These are phyloP conservation scores for Rhynchosporium agropyri DNA, from an alignment of 2,329 filamentous ascomycete species.

Conservation along the genomic window DNA sequence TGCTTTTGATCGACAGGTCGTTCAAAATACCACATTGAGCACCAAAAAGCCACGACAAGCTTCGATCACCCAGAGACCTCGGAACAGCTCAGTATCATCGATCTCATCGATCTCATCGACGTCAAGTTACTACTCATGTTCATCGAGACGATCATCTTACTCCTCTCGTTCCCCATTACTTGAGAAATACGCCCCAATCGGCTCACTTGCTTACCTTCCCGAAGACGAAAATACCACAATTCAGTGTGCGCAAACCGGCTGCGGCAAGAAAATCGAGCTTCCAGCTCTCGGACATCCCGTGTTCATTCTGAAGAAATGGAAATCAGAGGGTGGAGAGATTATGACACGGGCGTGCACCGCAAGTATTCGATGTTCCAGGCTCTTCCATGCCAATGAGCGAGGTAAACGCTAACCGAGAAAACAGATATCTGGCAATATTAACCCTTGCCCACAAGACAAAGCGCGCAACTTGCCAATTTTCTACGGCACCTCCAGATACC, in stretches of 20 bases:
- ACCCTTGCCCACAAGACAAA: background rate
- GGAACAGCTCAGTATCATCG: background rate
- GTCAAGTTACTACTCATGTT: background rate
- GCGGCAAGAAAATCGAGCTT: background rate
- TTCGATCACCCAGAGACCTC: background rate
- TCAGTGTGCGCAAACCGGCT: slow-evolving; percentile 12
- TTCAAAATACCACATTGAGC: background rate
- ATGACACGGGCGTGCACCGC: slow-evolving; percentile 13
- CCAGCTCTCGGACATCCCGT: slow-evolving; percentile 14
- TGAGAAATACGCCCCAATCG: slow-evolving; percentile 11
- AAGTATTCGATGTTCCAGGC: background rate
- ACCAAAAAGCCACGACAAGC: background rate
- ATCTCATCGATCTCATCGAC: background rate
- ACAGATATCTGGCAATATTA: slow-evolving; percentile 10
- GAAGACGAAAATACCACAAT: background rate
- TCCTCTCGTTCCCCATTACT: background rate
- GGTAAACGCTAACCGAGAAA: background rate
- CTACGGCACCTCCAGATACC: background rate
- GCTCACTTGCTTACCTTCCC: slow-evolving; percentile 16
- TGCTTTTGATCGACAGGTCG: background rate
- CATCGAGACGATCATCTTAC: background rate
- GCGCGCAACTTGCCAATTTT: slow-evolving; percentile 10
- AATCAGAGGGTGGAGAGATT: slow-evolving; percentile 3
- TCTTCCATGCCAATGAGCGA: background rate
- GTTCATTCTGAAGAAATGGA: slow-evolving; percentile 15